phyloP scores from a whole-genome alignment of 2,329 filamentous ascomycete genomes.

The Arthrinium puccinioides region DNA sequence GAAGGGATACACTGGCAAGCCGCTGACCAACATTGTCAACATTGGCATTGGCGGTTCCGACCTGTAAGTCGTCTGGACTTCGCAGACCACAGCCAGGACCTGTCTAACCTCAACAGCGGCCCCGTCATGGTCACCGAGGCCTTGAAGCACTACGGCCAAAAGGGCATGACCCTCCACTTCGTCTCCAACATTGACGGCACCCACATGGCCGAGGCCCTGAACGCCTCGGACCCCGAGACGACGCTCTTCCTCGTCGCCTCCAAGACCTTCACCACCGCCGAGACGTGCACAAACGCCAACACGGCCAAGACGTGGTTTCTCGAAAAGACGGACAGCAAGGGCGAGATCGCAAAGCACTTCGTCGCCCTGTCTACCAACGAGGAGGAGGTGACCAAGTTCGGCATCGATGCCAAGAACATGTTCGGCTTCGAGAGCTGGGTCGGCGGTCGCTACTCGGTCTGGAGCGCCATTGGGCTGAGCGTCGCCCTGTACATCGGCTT shows the following conservation, averaged over 20 bases:
- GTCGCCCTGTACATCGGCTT: conserved; percentile 92
- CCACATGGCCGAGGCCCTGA: conserved; percentile 90
- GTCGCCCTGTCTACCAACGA: conserved; percentile 97
- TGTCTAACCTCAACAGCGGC: conserved; percentile 50
- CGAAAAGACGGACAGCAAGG: conserved; percentile 66
- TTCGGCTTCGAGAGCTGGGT: conserved; percentile 99
- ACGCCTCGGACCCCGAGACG: conserved; percentile 85
- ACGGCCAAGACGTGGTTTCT: conserved; percentile 97
- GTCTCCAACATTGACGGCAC: conserved; percentile 99
- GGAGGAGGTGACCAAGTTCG: conserved; percentile 92
- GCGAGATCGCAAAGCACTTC: conserved; percentile 96
- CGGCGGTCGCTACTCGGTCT: conserved; percentile 95
- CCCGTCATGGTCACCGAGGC: conserved; percentile 99
- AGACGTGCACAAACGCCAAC: conserved; percentile 96
- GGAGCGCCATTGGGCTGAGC: conserved; percentile 95
- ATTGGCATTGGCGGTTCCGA: conserved; percentile 97
- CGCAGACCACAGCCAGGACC: background rate
- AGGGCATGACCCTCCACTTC: conserved; percentile 86
- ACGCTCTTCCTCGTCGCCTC: conserved; percentile 98
- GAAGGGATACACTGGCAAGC: conserved; percentile 97
- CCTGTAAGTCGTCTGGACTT: conserved; percentile 58
- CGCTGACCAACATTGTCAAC: conserved; percentile 93
- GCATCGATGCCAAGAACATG: conserved; percentile 99
- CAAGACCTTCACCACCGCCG: conserved; percentile 98
- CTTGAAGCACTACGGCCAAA: conserved; percentile 86